These are phyloP conservation scores for Marasmius fiardii DNA, from an alignment of 1,284 basidiomycete species.

Conservation along the genomic window DNA sequence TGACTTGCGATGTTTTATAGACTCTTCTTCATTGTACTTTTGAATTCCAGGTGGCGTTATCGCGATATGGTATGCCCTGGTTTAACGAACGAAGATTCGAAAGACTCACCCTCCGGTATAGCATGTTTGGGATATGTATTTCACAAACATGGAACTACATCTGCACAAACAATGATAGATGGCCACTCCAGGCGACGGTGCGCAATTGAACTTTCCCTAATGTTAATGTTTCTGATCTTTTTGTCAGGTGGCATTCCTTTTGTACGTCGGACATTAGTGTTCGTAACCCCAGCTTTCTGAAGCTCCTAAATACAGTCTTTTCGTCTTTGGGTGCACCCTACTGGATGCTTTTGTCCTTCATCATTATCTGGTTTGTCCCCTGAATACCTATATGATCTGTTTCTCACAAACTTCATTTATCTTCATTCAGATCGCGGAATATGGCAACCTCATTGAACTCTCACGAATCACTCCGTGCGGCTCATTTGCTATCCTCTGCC, in stretches of 20 bases:
- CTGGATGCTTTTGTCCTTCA: not conserved
- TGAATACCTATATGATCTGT: too few species aligned
- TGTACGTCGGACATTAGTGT: not conserved
- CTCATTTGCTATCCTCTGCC: not conserved
- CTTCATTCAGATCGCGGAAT: not conserved
- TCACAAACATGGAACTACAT: conserved; percentile 1
- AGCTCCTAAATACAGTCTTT: not conserved
- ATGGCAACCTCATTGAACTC: not conserved
- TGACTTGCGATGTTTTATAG: not conserved
- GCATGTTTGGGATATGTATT: conserved; percentile 1
- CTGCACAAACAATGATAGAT: not conserved
- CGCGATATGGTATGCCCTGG: not conserved
- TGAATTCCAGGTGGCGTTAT: not conserved
- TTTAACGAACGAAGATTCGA: too few species aligned
- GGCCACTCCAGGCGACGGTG: not conserved
- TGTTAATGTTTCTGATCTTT: too few species aligned
- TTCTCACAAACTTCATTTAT: too few species aligned
- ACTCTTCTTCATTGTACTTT: too few species aligned
- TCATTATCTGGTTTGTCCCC: not conserved
- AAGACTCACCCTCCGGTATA: not conserved
- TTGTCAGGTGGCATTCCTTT: not conserved
- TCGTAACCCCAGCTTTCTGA: not conserved
- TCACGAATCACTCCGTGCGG: not conserved
- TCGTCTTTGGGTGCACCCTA: conserved; percentile 1
- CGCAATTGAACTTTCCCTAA: not conserved